These are phyloP conservation scores for Chlorella sorokiniana DNA, from an alignment of 139 green algal species.

Conservation along the genomic window DNA sequence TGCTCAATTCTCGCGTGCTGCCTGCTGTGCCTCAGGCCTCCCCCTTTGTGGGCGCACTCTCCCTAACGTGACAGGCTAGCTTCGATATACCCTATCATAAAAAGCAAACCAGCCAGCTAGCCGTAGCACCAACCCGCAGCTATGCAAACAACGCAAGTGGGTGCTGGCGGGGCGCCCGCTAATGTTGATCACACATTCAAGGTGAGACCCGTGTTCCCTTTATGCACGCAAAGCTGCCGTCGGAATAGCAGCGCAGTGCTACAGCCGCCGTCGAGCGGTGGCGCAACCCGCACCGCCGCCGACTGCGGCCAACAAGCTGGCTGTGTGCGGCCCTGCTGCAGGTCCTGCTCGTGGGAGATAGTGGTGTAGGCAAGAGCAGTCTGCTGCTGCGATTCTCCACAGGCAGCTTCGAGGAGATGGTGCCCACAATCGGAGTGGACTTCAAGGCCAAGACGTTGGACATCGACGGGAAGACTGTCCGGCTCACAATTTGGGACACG, in stretches of 20 bases:
- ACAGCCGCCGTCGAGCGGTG: too few relatives aligned
- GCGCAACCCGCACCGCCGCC: too few relatives aligned
- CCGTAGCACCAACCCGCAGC: too few relatives aligned
- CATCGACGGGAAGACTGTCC: conserved; percentile 79
- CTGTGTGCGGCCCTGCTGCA: conserved; percentile 32
- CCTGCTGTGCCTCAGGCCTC: too few relatives aligned
- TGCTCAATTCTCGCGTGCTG: too few relatives aligned
- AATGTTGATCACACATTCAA: conserved; percentile 77
- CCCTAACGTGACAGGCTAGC: too few relatives aligned
- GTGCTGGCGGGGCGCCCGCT: neutral
- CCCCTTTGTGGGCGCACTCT: too few relatives aligned
- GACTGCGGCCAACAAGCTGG: neutral
- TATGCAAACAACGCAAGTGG: neutral
- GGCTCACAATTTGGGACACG: conserved; percentile 96
- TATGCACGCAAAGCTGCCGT: too few relatives aligned
- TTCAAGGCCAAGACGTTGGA: conserved; percentile 94
- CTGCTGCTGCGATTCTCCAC: conserved; percentile 88
- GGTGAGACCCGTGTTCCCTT: conserved; percentile 32
- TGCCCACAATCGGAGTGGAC: conserved; percentile 93
- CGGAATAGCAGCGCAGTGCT: too few relatives aligned
- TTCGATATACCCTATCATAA: too few relatives aligned
- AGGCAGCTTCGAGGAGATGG: conserved; percentile 83
- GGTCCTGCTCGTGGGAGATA: conserved; percentile 91
- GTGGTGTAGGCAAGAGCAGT: conserved; percentile 88
- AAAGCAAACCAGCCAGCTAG: too few relatives aligned